Base-by-base conservation (phyloP, 495 filamentous ascomycete species). In the Penicillium herquei region DNA sequence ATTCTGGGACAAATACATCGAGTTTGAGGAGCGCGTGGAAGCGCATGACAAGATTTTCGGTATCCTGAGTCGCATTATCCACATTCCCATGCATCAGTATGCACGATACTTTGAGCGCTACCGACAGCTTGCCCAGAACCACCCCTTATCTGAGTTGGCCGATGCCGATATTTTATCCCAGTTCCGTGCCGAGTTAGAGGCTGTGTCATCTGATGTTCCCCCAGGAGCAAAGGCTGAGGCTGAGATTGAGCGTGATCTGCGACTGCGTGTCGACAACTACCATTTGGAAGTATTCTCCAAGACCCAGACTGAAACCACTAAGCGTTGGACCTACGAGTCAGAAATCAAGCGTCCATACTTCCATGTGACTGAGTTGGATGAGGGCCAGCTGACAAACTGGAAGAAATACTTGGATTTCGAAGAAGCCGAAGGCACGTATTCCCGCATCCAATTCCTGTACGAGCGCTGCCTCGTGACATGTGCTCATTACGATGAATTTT, bases 1-100 rank as follows among this genome's bases (percentile, higher is more conserved):
- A 0, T 97, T 99, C 78, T 99, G 94, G 94, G 95, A 98, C 65
- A 98, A 96, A 72, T 99, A 96, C 63, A 82, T 98, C 50, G 94
- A 97, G 63, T 98, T 92, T 63, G 94, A 98, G 65, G 91, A 96
- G 64, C 85, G 92, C 8, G 75, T 93, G 45, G 91, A 96, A 65
- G 87, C 88, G 0, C 84, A 88, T 32, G 90, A 96, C 56, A 89
- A 85, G 66, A 91, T 98, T 49, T 93, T 96, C 56, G 82, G 81
- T 8, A 90, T 99, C 49, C 79, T 97, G 31, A 82, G 81, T 44
- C 90, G 95, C 35, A 82, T 98, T 42, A 88, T 96, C 47, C 85
- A 90, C 64, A 93, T 99, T 40, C 95, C 95, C 1, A 90, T 96
- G 87, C 92, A 98, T 66, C 92, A 97, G 68, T 98, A 96, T 78